phyloP scores from a whole-genome alignment of 192 early-diverging fungal genomes.

The Geranomyces michiganensis region DNA sequence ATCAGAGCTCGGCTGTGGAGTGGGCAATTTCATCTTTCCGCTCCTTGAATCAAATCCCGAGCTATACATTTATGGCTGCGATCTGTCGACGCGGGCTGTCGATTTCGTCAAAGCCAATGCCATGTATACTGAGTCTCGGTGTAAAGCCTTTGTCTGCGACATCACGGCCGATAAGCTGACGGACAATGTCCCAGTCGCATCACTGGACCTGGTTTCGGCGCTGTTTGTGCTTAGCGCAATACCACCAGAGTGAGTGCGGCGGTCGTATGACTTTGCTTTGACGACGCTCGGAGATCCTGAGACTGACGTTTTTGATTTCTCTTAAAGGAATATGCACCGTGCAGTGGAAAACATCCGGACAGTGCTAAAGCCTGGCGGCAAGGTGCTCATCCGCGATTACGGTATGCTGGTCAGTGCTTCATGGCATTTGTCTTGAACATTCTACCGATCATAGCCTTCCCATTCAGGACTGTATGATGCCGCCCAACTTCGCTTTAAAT shows the following conservation, averaged over 20 bases:
- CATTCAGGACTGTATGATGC: slow-evolving; percentile 43
- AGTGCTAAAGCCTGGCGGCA: slow-evolving; percentile 53
- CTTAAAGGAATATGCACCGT: slow-evolving; percentile 34
- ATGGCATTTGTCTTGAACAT: background rate
- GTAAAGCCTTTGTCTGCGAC: slow-evolving; percentile 58
- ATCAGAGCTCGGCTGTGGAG: slow-evolving; percentile 50
- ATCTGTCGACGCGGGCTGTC: slow-evolving; percentile 55
- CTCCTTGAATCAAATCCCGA: slow-evolving; percentile 47
- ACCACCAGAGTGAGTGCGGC: slow-evolving; percentile 47
- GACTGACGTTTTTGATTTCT: too few species aligned
- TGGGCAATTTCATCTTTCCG: slow-evolving; percentile 63
- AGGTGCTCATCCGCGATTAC: slow-evolving; percentile 56
- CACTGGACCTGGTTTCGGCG: slow-evolving; percentile 53
- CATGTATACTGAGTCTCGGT: slow-evolving; percentile 39
- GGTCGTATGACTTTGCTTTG: background rate
- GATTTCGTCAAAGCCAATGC: slow-evolving; percentile 54
- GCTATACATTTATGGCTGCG: slow-evolving; percentile 58
- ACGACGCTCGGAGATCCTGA: background rate
- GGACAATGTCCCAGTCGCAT: slow-evolving; percentile 33
- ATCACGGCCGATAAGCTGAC: slow-evolving; percentile 45
- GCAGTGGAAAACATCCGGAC: slow-evolving; percentile 44
- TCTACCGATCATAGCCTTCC: background rate
- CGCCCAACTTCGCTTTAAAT: slow-evolving; percentile 58
- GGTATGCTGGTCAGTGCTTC: slow-evolving; percentile 12
- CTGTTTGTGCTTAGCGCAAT: slow-evolving; percentile 56